Base-by-base conservation (phyloP, 495 filamentous ascomycete genomes). In the Diplogelasinospora grovesii region DNA sequence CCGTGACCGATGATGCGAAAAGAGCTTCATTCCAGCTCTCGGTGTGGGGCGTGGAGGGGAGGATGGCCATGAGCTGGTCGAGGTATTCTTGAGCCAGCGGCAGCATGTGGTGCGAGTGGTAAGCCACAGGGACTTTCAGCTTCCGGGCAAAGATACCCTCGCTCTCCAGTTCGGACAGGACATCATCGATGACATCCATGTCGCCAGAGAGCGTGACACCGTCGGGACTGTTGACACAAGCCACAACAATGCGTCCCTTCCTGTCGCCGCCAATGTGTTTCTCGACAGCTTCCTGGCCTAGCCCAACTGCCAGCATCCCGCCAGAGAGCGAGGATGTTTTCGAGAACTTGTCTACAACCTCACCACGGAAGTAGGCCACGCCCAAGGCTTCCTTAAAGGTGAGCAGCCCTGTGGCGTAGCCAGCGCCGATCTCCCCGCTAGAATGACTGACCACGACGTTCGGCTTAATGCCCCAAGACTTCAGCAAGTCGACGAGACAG, bases 361-460 rank as follows among this genome's bases (percentile, higher is more conserved):
- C 14, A 1, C 66, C 52, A 34, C 59, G 53, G 52, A 67, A 46
- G 59, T 64, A 57, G 5, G 75, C 62, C 0, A 78, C 22, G 33
- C 64, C 56, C 55, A 70, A 70, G 11, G 66, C 69, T 0, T 64
- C 57, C 8, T 48, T 16, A 13, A 66, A 57, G 3, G 61, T 55
- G 14, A 75, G 25, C 8, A 56, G 53, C 2, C 70, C 69, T 2
- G 48, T 38, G 8, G 65, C 44, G 45, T 70, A 73, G 4, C 61
- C 63, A 0, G 63, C 63, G 1, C 57, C 63, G 48, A 81, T 80
- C 47, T 82, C 78, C 3, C 78, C 78, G 47, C 67, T 74, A 1
- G 77, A 81, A 43, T 82, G 77, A 3, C 78, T 75, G 3, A 78
- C 61, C 0, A 77, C 73, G 18, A 63, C 63, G 19, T 37, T 30